Base-by-base conservation (phyloP, 129 eudicot genomes). In the Rutidosis leptorrhynchoides region DNA sequence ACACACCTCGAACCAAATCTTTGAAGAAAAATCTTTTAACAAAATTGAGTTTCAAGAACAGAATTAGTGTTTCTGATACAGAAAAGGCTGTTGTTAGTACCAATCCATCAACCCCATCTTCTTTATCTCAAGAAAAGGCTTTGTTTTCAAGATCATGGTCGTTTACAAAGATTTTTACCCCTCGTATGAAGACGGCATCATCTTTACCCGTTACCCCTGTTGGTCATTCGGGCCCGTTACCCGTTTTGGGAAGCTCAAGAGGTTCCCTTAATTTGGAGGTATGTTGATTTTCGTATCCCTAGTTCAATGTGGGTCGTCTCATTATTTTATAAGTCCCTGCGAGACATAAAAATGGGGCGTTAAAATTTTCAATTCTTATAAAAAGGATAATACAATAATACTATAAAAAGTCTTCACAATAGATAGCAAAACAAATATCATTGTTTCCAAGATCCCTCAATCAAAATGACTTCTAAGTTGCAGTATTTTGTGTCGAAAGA, bases 181-280 rank as follows among this genome's bases (percentile, higher is more conserved):
- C 98, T 72, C 85, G 89, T 25, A 74, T 52, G 65, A 88, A 81
- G 57, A 85, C 75, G 61, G 58, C 94, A 5, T 45, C 83, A 11
- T 91, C 98, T 57, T 51, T 91, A 53, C 98, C 98, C 1, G 85
- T 74, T 67, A 91, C 90, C 45, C 90, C 88, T 32, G 75, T 83
- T 56, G 81, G 67, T 49, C 82, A 74, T 65, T 81, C 83, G 12
- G 83, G 78, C 58, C 77, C 81, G 1, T 85, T 76, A 55, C 77
- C 84, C 16, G 30, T 64, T 25, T 14, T 67, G 23, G 89, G 69
- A 80, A 80, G 81, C 78, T 48, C 74, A 15, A 70, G 68, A 53
- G 45, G 45, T 69, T 58, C 82, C 58, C 56, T 61, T 15, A 33
- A 64, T 12, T 46, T 21, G 53, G 82, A 83, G 69, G 79, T 67